Conservation (phyloP, 805 yeast species). For the Nakazawaea ishiwadae region DNA sequence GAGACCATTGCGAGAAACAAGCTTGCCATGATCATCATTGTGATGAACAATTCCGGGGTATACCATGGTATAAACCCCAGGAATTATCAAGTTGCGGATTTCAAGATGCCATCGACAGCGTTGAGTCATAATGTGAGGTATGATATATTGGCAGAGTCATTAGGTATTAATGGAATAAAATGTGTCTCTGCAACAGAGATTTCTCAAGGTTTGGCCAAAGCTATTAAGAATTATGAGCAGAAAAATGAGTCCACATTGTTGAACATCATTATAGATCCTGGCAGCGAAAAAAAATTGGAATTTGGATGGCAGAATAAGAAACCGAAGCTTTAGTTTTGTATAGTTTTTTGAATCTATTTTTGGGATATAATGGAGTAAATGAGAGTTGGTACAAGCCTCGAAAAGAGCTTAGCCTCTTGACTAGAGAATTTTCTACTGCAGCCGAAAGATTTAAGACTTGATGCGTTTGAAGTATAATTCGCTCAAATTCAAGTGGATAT, state of each 20-base stretch:
- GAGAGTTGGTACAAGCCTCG: too few species aligned
- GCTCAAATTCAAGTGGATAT: too few species aligned
- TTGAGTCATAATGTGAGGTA: conserved; percentile 52
- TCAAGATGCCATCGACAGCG: conserved; percentile 53
- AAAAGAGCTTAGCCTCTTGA: too few species aligned
- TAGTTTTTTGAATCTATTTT: not conserved
- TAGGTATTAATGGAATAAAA: conserved; percentile 53
- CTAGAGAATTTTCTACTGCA: too few species aligned
- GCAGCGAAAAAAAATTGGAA: conserved; percentile 46
- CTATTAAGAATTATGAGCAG: conserved; percentile 26
- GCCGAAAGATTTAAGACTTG: too few species aligned
- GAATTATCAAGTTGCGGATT: conserved; percentile 18
- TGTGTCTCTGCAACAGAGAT: conserved; percentile 40
- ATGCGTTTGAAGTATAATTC: too few species aligned
- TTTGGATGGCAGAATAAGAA: conserved; percentile 69
- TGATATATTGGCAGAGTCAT: conserved; percentile 47
- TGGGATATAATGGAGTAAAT: too few species aligned
- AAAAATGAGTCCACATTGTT: conserved; percentile 39
- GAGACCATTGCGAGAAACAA: conserved; percentile 59
- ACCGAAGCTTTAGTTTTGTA: conserved; percentile 17
- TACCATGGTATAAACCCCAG: conserved; percentile 53
- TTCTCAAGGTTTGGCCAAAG: conserved; percentile 23
- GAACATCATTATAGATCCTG: conserved; percentile 61
- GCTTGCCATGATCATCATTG: conserved; percentile 50
- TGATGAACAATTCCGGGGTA: conserved; percentile 74